These are phyloP conservation scores for Phalaenopsis aphrodite DNA, from an alignment of 106 monocot species.

Conservation along the genomic window DNA sequence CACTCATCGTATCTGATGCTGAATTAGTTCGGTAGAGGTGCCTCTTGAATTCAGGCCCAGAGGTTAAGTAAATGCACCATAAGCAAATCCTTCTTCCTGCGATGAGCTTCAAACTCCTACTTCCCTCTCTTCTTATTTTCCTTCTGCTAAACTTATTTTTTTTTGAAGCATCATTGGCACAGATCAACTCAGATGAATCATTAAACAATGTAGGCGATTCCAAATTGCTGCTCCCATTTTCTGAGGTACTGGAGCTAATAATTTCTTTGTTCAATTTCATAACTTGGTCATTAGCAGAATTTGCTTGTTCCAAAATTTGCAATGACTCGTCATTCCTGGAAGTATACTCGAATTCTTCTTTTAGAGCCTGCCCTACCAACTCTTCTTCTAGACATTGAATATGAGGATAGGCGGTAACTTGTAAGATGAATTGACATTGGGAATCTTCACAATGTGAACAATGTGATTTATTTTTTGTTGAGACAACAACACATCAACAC, in stretches of 20 bases:
- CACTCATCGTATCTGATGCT: no score
- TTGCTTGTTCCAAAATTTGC: no score
- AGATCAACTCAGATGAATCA: constrained; percentile 8
- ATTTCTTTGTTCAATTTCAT: constrained; percentile 15
- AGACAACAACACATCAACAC: constrained; percentile 85
- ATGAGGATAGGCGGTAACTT: constrained; percentile 81
- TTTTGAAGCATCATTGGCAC: constrained; percentile 7
- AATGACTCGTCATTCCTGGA: no score
- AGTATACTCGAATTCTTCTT: no score
- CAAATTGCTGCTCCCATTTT: constrained; percentile 13
- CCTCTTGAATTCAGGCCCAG: no score
- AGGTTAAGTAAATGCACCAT: no score
- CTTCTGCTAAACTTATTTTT: constrained; percentile 14
- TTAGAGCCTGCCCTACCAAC: no score
- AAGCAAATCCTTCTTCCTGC: no score
- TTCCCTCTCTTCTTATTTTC: constrained; percentile 75
- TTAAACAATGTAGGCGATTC: constrained; percentile 1
- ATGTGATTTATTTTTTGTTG: constrained; percentile 93
- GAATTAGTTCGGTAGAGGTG: no score
- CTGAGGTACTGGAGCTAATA: constrained; percentile 9
- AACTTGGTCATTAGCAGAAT: no score
- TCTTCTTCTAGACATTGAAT: constrained; percentile 93
- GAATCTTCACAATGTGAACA: constrained; percentile 76
- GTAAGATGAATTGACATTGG: constrained; percentile 36
- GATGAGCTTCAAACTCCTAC: no score